Conservation (phyloP, 2,329 filamentous ascomycete species). For the Fusarium compactum region DNA sequence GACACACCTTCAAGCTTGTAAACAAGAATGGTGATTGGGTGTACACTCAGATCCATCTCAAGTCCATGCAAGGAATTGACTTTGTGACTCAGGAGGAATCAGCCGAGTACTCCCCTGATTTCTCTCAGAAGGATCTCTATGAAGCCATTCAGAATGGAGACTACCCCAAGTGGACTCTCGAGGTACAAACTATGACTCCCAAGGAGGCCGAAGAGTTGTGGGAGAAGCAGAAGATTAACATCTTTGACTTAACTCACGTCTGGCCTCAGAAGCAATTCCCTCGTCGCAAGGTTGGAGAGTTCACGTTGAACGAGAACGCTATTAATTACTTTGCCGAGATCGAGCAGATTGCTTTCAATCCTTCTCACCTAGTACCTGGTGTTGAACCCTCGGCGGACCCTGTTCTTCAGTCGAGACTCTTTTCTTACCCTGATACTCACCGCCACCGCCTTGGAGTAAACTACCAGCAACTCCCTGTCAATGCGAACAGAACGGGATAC, state of each 20-base stretch:
- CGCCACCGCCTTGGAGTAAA: constrained; percentile 73
- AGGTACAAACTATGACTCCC: constrained; percentile 58
- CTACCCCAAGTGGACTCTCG: constrained; percentile 66
- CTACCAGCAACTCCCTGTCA: constrained; percentile 59
- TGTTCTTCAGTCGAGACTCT: constrained; percentile 70
- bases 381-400: constrained; percentile 72
- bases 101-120: constrained; percentile 12
- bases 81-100: constrained; percentile 33
- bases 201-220: constrained; percentile 42
- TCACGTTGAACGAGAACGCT: constrained; percentile 75
- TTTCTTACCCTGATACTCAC: constrained; percentile 72
- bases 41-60: constrained; percentile 25
- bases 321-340: constrained; percentile 73
- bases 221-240: constrained; percentile 56
- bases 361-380: constrained; percentile 73
- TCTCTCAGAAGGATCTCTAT: constrained; percentile 35
- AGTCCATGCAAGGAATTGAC: constrained; percentile 32
- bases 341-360: constrained; percentile 75
- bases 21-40: constrained; percentile 31
- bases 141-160: constrained; percentile 49
- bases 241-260: constrained; percentile 75
- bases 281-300: constrained; percentile 65
- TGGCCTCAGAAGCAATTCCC: constrained; percentile 37
- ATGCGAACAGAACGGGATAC: constrained; percentile 13
- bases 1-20: constrained; percentile 11